Base-by-base conservation (phyloP, 179 eudicot genomes). In the Beta lomatogona region DNA sequence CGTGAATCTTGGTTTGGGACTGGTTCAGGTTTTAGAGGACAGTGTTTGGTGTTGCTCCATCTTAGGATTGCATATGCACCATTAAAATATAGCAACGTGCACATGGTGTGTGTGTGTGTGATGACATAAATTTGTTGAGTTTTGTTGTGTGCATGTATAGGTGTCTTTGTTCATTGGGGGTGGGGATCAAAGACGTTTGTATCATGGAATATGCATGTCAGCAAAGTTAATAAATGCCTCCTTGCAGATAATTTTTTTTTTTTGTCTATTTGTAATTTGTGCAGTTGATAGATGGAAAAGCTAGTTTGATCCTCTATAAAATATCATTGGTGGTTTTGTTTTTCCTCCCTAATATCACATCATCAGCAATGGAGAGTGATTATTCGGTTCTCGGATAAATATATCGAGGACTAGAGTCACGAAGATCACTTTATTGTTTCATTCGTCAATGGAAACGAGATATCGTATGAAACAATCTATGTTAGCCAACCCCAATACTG, bases 21-120 rank as follows among this genome's bases (percentile, higher is more conserved):
- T 75, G 61, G 13, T 53, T 18, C 41, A 5, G 77, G 46, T 48
- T 16, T 72, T 15, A 21, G 68, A 22, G 54, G 77, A 28, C 10
- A 69, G 41, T 73, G 76, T 44, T 72, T 66, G 68, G 67, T 36
- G 55, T 11, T 79, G 61, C 18, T 60, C 11, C 4, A 28, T 53
- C 46, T 48, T 45, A 45, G 28, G 48, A 63, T 58, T 75, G 46
- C 31, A 22, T 4, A 59, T 8, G 44, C 19, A 58, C 45, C n/a
- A 48, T 13, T 15, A 28, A 48, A 41, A 15, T 71, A 15, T 72
- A 55, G 60, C 19, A 21, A 0, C 7, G 25, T 73, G 21, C 25
- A 73, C 12, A 72, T 71, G 36, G 55, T 52, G 13, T 54, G 70
- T 3, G 13, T 54, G 70, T 3, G 44, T 60, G 36, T 61, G 41